Evolutionary conservation across 352 stramenopile genomes (phyloP), one percentile per base, ranked within the genome.

Genomic region (Plasmopara viticola): DNA sequence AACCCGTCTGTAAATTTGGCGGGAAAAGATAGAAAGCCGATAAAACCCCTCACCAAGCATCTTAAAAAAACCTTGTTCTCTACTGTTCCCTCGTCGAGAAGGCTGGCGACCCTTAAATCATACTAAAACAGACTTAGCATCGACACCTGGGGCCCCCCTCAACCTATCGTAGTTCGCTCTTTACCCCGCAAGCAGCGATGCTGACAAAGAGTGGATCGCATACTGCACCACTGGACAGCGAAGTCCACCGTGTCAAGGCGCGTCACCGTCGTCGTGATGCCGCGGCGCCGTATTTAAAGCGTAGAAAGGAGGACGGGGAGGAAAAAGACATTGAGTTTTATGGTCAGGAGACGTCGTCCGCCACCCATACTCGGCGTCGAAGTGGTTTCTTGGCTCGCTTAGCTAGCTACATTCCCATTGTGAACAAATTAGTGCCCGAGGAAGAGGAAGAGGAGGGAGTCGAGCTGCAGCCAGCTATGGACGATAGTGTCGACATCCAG

Each of bases 341-440:
- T 20, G 49, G 18, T n/a, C 39, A 4, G 1, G 33, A 54, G 35
- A 54, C 47, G n/a, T 17, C 43, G 9, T 28, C 39, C 14, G 9
- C 51, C 44, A 31, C 33, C 50, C 15, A 44, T 29, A 38, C 13
- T 50, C 44, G 31, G 41, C 58, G 39, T 25, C 55, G 41, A 13
- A 48, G 52, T 41, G 61, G 68, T 6, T 57, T 87, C 30, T 83
- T 87, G 29, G 71, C 76, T 12, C 77, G 77, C 1, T 49, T 87
- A 6, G 70, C 84, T 28, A 84, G 77, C 40, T 81, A 77, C 47
- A 60, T 90, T n/a, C 79, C 79, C 37, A 60, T 90, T 5, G 68
- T 87, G 12, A 70, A 66, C 33, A 80, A 82, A 42, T 43, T 84
- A 9, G 64, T 84, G 25, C 60, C 51, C 10, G 71, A 82, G 9